Base-by-base conservation (phyloP, 2,329 filamentous ascomycete species). In the Sarocladium oryzae region DNA sequence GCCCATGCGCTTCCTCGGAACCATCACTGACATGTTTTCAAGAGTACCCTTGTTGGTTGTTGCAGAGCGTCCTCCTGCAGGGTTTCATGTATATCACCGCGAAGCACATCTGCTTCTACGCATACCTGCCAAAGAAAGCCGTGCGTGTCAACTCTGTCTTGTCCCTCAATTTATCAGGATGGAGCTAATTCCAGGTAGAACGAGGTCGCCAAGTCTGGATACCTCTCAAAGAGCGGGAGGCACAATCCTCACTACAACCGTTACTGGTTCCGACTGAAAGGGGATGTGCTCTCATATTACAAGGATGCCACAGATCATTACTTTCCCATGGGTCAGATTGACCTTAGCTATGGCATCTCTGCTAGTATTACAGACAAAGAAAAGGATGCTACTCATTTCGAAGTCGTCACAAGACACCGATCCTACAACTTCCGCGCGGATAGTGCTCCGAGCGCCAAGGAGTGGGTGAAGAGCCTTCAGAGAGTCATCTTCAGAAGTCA, bases 1-100 rank as follows among this genome's bases (percentile, higher is more conserved):
- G 11, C 11, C 40, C 4, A 4, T 6, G 5, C 11, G 6, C 0
- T 9, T 37, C 11, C 15, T 40, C 11, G n/a, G 26, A 43, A 3
- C 37, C 4, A 23, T 41, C 18, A 15, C 40, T 45, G n/a, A 45
- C 7, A 63, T 53, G 15, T 24, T 5, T 3, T 45, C 32, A 66
- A 82, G 92, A 97, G 72, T 96, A 95, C 64, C 88, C 90, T 8
- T 97, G 92, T 69, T 96, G 89, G 84, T 73, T 97, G 35, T 72
- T 97, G 30, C 90, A 96, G 65, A 96, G 87, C 62, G 89, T 96
- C 40, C 74, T 97, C 26, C 77, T 97, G 8, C 90, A 96, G 64
- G 93, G 93, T 5, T 96, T 93, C 65, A 85, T 99, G 78, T 97
- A 97, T 69, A 88, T 99, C 62, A 97, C 93, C 0, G 77, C 86